Conservation (phyloP, 2,329 filamentous ascomycete species). For the Diaporthe vaccinii region DNA sequence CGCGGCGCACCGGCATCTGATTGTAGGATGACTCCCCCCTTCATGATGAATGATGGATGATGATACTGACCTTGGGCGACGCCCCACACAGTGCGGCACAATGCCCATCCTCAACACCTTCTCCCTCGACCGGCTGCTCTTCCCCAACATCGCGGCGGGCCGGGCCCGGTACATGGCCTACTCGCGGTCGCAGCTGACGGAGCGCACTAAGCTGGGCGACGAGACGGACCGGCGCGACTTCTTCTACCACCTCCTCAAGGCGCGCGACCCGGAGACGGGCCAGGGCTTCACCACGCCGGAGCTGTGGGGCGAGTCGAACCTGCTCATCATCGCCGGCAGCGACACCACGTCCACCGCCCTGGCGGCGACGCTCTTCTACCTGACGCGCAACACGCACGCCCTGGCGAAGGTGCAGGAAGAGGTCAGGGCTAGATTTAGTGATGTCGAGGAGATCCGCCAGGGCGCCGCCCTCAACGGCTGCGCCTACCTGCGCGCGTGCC, state of each 20-base stretch:
- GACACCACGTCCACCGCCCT: conserved; percentile 80
- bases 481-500: conserved; percentile 73
- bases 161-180: conserved; percentile 80
- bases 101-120: conserved; percentile 78
- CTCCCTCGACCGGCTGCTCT: conserved; percentile 76
- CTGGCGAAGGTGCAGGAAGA: conserved; percentile 64
- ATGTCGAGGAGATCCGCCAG: conserved; percentile 68
- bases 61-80: conserved; percentile 39
- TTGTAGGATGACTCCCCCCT: conserved; percentile 62
- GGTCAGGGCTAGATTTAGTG: conserved; percentile 63
- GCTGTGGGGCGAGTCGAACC: conserved; percentile 78
- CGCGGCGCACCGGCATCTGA: conserved; percentile 77
- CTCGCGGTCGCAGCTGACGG: conserved; percentile 75
- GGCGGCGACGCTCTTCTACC: conserved; percentile 74
- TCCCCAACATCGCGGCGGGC: conserved; percentile 75
- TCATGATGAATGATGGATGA: background rate
- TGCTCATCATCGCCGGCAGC: conserved; percentile 79
- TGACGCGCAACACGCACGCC: conserved; percentile 64
- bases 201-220: conserved; percentile 75
- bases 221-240: conserved; percentile 79
- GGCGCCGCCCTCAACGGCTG: conserved; percentile 64
- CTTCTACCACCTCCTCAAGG: conserved; percentile 81
- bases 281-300: conserved; percentile 75
- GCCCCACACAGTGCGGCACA: conserved; percentile 70
- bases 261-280: conserved; percentile 79